Evolutionary conservation across 768 basidiomycete species (phyloP), one percentile per base, ranked within the genome.

Genomic region (Termitomyces titanicus): DNA sequence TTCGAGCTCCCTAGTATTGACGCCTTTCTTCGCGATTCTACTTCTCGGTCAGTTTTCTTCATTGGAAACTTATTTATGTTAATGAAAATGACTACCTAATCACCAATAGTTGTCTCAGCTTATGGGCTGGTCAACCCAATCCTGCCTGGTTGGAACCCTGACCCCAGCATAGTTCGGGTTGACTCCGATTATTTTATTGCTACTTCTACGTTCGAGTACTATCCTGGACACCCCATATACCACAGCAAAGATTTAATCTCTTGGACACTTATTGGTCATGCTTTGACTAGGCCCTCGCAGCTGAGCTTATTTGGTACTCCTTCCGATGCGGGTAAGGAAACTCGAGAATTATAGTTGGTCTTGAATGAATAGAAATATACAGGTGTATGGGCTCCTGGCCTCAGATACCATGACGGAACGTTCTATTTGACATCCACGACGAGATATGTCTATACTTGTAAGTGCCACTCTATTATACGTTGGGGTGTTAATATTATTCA

Each of bases 151-250:
- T 76, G 72, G 72, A 75, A 74, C 49, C 72, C 74, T 12, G 74
- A 75, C 59, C 74, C 74, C 3, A 68, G 65, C 25, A 70, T 74
- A 25, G 33, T 75, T n/a, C 70, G 72, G 50, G 74, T 74, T 42
- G 72, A 70, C 12, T 49, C 64, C 1, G 71, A 74, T 59, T 76
- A 74, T 52, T 76, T 74, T 59, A 67, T 73, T 45, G 64, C 69
- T 4, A 75, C 73, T 0, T 74, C 73, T 2, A 68, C 70, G 5
- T 76, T 76, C 25, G 74, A 74, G 54, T 72, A 72, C 51, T 76
- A 67, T 54, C 74, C 74, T 13, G 74, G 73, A 5, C 68, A 73
- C 49, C 72, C 74, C 1, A 74, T 76, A n/a, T 75, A 76, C 57
- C 72, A 74, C 48, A 74, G 71, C 62, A 74, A 60, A 56, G 63